Conservation (phyloP, 2,329 filamentous ascomycete species). For the Colletotrichum somersetense region DNA sequence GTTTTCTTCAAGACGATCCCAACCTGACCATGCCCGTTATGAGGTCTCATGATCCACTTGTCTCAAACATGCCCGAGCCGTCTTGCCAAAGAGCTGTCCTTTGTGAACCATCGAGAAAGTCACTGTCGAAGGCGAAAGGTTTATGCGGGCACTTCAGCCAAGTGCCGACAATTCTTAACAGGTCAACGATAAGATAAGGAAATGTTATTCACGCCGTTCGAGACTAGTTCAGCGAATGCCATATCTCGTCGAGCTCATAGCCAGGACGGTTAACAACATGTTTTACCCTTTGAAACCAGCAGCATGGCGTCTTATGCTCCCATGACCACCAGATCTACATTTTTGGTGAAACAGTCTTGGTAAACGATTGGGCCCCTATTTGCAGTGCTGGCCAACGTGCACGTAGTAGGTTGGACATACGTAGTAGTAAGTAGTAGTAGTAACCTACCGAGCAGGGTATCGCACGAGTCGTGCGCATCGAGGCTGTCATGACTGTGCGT, state of each 20-base stretch:
- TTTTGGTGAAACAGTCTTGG: not conserved
- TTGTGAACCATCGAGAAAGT: not conserved
- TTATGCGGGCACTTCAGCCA: not conserved
- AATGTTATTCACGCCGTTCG: not conserved
- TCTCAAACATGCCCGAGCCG: not conserved
- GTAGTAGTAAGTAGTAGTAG: too few relatives aligned
- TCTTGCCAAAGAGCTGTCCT: not conserved
- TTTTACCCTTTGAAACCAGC: not conserved
- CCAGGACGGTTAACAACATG: not conserved
- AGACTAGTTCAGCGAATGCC: not conserved
- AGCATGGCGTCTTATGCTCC: not conserved
- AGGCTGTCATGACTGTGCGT: not conserved
- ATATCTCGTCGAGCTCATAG: not conserved
- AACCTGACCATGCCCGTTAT: not conserved
- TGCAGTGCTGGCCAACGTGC: not conserved
- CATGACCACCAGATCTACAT: not conserved
- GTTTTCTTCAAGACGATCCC: not conserved
- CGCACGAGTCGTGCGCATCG: not conserved
- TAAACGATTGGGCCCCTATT: not conserved
- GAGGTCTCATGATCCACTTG: not conserved
- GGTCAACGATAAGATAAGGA: conserved; percentile 28
- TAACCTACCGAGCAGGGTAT: not conserved
- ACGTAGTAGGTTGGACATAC: not conserved
- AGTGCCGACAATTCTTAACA: conserved; percentile 8
- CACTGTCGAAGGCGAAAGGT: too few relatives aligned